A percentile compares a stretch with the other conserved stretches of the same genome.
These are phyloP conservation scores for Grifola frondosa DNA, from an alignment of 1,284 basidiomycete genomes.

Conservation along the genomic window DNA sequence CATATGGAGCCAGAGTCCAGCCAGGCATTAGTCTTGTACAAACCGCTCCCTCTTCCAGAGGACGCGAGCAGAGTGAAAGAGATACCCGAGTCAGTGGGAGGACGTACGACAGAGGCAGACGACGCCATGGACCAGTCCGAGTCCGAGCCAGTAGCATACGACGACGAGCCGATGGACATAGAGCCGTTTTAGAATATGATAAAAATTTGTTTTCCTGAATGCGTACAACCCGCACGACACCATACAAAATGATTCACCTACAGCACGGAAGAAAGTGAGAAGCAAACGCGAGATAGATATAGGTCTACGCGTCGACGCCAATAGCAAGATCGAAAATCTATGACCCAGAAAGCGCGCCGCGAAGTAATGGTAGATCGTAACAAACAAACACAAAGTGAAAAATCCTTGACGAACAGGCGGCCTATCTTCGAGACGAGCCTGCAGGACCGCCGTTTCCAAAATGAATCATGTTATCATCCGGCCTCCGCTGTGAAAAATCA, in stretches of 20 bases:
- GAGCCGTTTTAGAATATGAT: slow-evolving; percentile 32
- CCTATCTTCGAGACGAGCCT: slow-evolving; percentile 5
- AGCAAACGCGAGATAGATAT: no score
- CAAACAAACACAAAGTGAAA: no score
- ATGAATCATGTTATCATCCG: slow-evolving; percentile 46
- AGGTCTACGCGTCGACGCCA: not conserved
- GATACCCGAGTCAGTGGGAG: slow-evolving; percentile 8
- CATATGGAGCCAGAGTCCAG: slow-evolving; percentile 27
- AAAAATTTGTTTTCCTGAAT: no score
- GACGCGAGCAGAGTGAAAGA: slow-evolving; percentile 22
- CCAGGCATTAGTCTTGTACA: slow-evolving; percentile 61
- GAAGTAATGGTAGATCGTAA: no score
- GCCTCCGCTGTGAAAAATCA: slow-evolving; percentile 43
- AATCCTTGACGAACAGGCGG: no score
- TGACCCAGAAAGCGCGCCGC: no score
- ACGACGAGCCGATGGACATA: slow-evolving; percentile 62
- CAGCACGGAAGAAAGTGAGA: no score
- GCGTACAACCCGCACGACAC: no score
- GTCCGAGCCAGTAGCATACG: slow-evolving; percentile 9
- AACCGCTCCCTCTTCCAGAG: slow-evolving; percentile 36
- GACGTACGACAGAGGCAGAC: slow-evolving; percentile 4
- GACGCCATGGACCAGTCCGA: slow-evolving; percentile 6
- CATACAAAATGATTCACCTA: no score
- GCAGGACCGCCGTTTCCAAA: slow-evolving; percentile 35
- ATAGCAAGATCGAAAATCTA: no score